Evolutionary conservation across 495 filamentous ascomycete species (phyloP).

Genomic region (Trichocladium uniseriatum): DNA sequence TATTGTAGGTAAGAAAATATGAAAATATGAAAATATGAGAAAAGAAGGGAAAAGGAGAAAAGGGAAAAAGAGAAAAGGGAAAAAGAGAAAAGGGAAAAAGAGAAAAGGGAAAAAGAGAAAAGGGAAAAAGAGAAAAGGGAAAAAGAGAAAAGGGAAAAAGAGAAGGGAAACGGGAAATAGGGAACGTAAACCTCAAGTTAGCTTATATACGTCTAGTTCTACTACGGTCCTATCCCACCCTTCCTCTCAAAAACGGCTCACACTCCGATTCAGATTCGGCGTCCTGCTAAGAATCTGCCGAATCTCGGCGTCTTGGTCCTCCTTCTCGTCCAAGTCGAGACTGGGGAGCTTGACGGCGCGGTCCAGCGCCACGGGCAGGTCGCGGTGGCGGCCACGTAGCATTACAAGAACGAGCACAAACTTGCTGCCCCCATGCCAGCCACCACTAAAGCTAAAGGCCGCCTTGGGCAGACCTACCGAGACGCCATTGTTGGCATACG

Average conservation of each 20-base stretch:
- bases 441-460: constrained; percentile 63
- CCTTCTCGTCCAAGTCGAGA: constrained; percentile 40
- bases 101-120: no score
- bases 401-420: constrained; percentile 75
- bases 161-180: no score
- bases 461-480: constrained; percentile 58
- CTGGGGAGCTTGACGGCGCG: constrained; percentile 67
- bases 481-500: constrained; percentile 78
- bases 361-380: constrained; percentile 74
- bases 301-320: constrained; percentile 36
- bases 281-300: constrained; percentile 26
- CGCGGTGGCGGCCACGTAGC: constrained; percentile 69
- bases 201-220: no score
- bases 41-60: no score
- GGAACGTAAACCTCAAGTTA: no score
- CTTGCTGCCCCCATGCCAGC: constrained; percentile 63
- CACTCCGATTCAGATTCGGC: background rate
- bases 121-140: no score
- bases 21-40: no score
- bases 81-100: no score
- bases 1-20: no score
- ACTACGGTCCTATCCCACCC: no score
- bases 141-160: no score
- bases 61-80: no score
- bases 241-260: background rate